phyloP scores from a whole-genome alignment of 2,329 filamentous ascomycete genomes.

The Magnaporthiopsis rhizophila region DNA sequence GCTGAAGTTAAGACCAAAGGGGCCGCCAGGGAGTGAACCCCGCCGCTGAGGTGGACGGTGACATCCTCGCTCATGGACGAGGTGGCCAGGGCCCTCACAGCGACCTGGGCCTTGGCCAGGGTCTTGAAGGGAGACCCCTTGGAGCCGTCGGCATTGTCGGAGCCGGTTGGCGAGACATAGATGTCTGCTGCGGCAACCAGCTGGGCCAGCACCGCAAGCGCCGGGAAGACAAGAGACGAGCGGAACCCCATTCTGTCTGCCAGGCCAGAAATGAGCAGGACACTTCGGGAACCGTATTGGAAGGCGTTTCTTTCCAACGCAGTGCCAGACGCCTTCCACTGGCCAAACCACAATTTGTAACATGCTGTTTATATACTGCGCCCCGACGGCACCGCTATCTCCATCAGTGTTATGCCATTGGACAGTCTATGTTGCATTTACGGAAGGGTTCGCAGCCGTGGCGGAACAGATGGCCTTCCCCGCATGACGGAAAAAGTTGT shows the following conservation, averaged over 20 bases:
- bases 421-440: too few relatives aligned
- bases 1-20: conserved; percentile 6
- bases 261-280: not conserved
- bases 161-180: conserved; percentile 9
- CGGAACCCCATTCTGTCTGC: not conserved
- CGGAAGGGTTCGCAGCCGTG: too few relatives aligned
- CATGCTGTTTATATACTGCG: too few relatives aligned
- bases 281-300: not conserved
- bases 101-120: conserved; percentile 6
- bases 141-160: conserved; percentile 8
- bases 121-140: conserved; percentile 4
- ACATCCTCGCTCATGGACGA: conserved; percentile 4
- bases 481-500: too few relatives aligned
- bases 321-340: too few relatives aligned
- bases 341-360: too few relatives aligned
- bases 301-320: not conserved
- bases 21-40: conserved; percentile 7
- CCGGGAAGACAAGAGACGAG: not conserved
- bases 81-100: conserved; percentile 1
- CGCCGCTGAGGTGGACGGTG: conserved; percentile 7
- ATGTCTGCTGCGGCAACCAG: conserved; percentile 1
- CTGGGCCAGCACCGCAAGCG: not conserved
- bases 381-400: too few relatives aligned
- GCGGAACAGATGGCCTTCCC: too few relatives aligned
- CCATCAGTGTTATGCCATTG: too few relatives aligned